phyloP scores from a whole-genome alignment of 257 asterid genomes.

The Apocynum venetum region DNA sequence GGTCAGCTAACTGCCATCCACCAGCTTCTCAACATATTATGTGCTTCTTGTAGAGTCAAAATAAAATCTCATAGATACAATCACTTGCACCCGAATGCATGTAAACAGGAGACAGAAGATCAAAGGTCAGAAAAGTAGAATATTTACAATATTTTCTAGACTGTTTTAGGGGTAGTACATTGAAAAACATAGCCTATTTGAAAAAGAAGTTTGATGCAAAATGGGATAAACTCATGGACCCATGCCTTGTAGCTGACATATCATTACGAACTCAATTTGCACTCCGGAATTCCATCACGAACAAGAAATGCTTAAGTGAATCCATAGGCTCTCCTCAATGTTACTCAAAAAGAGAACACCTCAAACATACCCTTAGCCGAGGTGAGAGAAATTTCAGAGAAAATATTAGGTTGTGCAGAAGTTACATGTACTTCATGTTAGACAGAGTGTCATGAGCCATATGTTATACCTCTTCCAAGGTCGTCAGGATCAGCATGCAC shows the following conservation, averaged over 20 bases:
- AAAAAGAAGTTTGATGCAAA: not conserved
- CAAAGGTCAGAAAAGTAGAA: not conserved
- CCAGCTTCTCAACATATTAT: not conserved
- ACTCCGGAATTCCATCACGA: not conserved
- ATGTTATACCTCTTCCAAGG: constrained; percentile 71
- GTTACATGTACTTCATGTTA: not conserved
- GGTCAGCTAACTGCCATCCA: not conserved
- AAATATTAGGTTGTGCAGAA: not conserved
- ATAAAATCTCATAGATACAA: not conserved
- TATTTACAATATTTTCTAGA: not conserved
- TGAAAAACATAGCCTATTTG: not conserved
- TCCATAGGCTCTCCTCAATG: not conserved
- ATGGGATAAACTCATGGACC: not conserved
- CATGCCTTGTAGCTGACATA: not conserved
- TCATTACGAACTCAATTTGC: not conserved
- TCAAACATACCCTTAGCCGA: not conserved
- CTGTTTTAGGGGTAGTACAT: not conserved
- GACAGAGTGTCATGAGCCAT: not conserved
- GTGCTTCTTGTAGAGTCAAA: not conserved
- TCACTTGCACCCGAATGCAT: not conserved
- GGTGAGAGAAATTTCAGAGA: not conserved
- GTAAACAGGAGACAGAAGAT: not conserved
- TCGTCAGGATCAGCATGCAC: constrained; percentile 96
- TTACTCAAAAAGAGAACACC: not conserved
- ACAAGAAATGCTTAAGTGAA: not conserved